Evolutionary conservation across 1,139 yeast species (phyloP).

Genomic region (Scheffersomyces insectosa): DNA sequence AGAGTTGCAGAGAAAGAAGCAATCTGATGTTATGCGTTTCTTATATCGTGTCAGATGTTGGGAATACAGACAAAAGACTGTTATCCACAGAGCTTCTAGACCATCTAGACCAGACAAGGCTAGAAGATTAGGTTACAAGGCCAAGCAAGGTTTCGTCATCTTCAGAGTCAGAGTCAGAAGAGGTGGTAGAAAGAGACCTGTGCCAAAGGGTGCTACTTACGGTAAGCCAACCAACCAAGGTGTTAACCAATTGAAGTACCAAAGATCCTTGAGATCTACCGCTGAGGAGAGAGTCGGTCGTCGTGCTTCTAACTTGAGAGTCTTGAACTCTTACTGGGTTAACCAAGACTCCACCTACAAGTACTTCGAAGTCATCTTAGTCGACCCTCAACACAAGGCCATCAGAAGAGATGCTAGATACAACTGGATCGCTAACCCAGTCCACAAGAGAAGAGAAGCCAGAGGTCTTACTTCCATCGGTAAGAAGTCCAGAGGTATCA

Average conservation of each 20-base stretch:
- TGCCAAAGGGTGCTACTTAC: slow-evolving; percentile 99
- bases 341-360: slow-evolving; percentile 99
- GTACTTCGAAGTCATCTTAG: slow-evolving; percentile 96
- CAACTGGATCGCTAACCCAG: slow-evolving; percentile 99
- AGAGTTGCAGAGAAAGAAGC: slow-evolving; percentile 99
- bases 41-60: slow-evolving; percentile 99
- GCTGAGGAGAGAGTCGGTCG: slow-evolving; percentile 99
- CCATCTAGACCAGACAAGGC: slow-evolving; percentile 99
- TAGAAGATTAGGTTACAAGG: slow-evolving; percentile 99
- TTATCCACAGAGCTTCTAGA: slow-evolving; percentile 97
- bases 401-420: slow-evolving; percentile 98
- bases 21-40: slow-evolving; percentile 99
- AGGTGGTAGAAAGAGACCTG: slow-evolving; percentile 99
- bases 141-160: slow-evolving; percentile 99
- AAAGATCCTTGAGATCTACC: slow-evolving; percentile 94
- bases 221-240: slow-evolving; percentile 99
- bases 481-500: slow-evolving; percentile 99
- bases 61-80: slow-evolving; percentile 99
- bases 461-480: slow-evolving; percentile 99
- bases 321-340: slow-evolving; percentile 99
- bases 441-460: slow-evolving; percentile 99
- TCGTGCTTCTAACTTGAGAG: slow-evolving; percentile 98
- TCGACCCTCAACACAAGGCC: slow-evolving; percentile 98
- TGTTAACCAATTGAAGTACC: slow-evolving; percentile 99
- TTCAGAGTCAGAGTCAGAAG: slow-evolving; percentile 99